Percentiles rank a stretch among this genome's conserved stretches.
phyloP scores from a whole-genome alignment of 805 yeast genomes.

The Kurtzmaniella fragi region DNA sequence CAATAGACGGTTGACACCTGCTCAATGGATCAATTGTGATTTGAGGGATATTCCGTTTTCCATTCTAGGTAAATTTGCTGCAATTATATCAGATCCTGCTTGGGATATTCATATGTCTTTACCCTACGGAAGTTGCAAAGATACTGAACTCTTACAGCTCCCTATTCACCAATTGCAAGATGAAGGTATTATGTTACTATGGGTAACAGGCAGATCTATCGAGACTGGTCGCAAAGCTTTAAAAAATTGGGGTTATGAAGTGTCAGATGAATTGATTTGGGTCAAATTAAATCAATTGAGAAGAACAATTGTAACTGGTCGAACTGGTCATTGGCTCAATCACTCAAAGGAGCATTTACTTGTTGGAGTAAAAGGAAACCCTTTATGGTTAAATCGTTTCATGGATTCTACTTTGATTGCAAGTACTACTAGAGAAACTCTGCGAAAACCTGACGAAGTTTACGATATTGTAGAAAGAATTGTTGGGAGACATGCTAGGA shows the following conservation, averaged over 20 bases:
- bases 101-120: constrained; percentile 94
- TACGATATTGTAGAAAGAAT: constrained; percentile 82
- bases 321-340: constrained; percentile 96
- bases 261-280: constrained; percentile 84
- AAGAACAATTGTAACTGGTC: constrained; percentile 87
- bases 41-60: constrained; percentile 66
- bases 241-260: constrained; percentile 74
- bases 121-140: constrained; percentile 75
- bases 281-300: constrained; percentile 82
- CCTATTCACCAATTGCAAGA: constrained; percentile 68
- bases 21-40: constrained; percentile 89
- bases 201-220: constrained; percentile 95
- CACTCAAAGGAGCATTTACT: constrained; percentile 90
- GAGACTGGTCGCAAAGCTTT: constrained; percentile 81
- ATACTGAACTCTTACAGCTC: constrained; percentile 62
- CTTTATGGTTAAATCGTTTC: constrained; percentile 61
- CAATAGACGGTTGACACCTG: constrained; percentile 37
- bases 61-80: constrained; percentile 73
- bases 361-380: constrained; percentile 80
- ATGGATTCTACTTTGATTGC: constrained; percentile 76
- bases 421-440: constrained; percentile 80
- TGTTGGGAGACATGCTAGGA: constrained; percentile 72
- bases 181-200: constrained; percentile 77
- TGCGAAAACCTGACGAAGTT: constrained; percentile 85
- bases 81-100: constrained; percentile 88